phyloP scores from a whole-genome alignment of 371 early-diverging fungal species.

The Dinochytrium kinnereticum region DNA sequence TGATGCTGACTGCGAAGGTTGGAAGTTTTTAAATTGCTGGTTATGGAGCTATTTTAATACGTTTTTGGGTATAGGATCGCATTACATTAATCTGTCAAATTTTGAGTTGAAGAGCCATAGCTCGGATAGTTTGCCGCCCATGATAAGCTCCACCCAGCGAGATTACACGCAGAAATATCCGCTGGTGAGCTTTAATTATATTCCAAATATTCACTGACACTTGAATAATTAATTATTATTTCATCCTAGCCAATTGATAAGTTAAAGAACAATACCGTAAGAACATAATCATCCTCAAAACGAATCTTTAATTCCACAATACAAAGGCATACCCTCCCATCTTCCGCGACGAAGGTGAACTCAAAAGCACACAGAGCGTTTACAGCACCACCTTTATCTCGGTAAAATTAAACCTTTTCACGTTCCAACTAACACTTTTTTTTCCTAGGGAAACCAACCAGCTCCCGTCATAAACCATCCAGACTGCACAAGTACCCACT shows the following conservation, averaged over 20 bases:
- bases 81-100: conserved; percentile 32
- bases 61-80: conserved; percentile 20
- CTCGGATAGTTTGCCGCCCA: not conserved
- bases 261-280: not conserved
- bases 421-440: not conserved
- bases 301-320: not conserved
- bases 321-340: conserved; percentile 35
- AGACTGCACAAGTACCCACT: conserved; percentile 23
- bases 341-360: conserved; percentile 33
- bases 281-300: no score
- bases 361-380: not conserved
- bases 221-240: no score
- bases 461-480: conserved; percentile 14
- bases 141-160: conserved; percentile 33
- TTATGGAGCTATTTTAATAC: no score
- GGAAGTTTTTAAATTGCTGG: no score
- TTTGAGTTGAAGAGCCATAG: conserved; percentile 38
- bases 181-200: not conserved
- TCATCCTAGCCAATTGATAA: not conserved
- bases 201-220: no score
- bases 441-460: not conserved
- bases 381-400: conserved; percentile 17
- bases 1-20: conserved; percentile 2
- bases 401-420: conserved; percentile 10
- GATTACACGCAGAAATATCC: conserved; percentile 29